phyloP scores from a whole-genome alignment of 495 filamentous ascomycete genomes.

The Penicillium psychrofluorescens region DNA sequence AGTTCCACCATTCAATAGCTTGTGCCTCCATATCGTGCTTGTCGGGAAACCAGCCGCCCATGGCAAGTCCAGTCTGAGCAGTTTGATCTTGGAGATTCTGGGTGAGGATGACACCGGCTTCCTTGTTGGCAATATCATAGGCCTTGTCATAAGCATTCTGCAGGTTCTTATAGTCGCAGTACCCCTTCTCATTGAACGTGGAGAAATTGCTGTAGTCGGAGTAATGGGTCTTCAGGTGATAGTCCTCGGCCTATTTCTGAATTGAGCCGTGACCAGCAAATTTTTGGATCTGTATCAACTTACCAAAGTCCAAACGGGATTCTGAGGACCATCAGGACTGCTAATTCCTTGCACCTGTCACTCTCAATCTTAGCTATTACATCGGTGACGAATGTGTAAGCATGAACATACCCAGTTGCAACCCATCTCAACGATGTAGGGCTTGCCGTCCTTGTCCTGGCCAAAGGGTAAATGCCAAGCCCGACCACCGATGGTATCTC shows the following conservation, averaged over 20 bases:
- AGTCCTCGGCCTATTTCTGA: conserved; percentile 47
- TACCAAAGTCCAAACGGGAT: conserved; percentile 63
- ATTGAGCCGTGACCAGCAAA: not conserved
- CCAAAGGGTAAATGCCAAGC: conserved; percentile 54
- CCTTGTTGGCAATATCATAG: conserved; percentile 41
- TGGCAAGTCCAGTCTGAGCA: conserved; percentile 49
- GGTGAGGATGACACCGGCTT: conserved; percentile 50
- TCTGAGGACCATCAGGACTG: conserved; percentile 48
- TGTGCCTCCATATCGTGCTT: conserved; percentile 50
- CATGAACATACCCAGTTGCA: conserved; percentile 56
- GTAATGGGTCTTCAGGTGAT: conserved; percentile 52
- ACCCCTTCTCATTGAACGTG: conserved; percentile 53
- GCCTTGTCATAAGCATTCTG: conserved; percentile 47
- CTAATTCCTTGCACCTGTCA: conserved; percentile 57
- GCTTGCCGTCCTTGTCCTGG: conserved; percentile 36
- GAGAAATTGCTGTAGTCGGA: conserved; percentile 55
- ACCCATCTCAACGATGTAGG: conserved; percentile 58
- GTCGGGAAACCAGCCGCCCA: conserved; percentile 58
- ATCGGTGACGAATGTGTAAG: not conserved
- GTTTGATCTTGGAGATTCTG: conserved; percentile 59
- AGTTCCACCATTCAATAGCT: conserved; percentile 59
- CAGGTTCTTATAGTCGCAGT: conserved; percentile 41
- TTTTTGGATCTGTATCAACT: not conserved
- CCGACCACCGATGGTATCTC: conserved; percentile 56
- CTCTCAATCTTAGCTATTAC: too few species aligned